Conservation (phyloP, 345 rosid genomes). For the Raphanus sativus region DNA sequence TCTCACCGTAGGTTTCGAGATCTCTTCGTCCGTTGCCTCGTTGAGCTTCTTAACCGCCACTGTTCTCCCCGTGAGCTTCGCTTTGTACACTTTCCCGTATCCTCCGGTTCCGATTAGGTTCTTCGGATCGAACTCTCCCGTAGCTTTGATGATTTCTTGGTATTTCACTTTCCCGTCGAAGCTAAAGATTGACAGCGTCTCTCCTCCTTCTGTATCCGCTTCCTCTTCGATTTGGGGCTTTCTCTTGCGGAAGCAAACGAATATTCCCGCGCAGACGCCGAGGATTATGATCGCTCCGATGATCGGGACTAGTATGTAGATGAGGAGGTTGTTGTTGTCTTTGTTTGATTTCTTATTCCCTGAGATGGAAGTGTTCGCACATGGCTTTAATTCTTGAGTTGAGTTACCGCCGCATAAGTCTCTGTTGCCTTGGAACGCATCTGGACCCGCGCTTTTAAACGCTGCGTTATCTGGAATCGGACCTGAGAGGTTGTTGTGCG, state of each 20-base stretch:
- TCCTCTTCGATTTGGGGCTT: constrained; percentile 14
- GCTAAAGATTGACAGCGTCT: constrained; percentile 39
- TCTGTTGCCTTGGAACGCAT: constrained; percentile 38
- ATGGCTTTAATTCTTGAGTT: constrained; percentile 32
- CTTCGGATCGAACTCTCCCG: constrained; percentile 40
- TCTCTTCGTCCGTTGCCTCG: constrained; percentile 30
- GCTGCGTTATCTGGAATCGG: constrained; percentile 42
- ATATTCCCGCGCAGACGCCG: constrained; percentile 26
- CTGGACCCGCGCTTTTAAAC: constrained; percentile 29
- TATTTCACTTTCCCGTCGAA: constrained; percentile 39
- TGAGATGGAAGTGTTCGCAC: constrained; percentile 1
- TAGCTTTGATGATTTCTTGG: constrained; percentile 43
- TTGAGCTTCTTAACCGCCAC: constrained; percentile 45
- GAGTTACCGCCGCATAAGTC: constrained; percentile 43
- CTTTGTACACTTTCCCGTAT: constrained; percentile 46
- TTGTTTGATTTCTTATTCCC: constrained; percentile 24
- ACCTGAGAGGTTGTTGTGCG: constrained; percentile 44
- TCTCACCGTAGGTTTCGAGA: constrained; percentile 29
- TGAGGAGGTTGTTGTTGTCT: constrained; percentile 18
- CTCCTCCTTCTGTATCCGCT: constrained; percentile 18
- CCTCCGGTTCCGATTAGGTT: constrained; percentile 46
- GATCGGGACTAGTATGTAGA: constrained; percentile 33
- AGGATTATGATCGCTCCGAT: constrained; percentile 32
- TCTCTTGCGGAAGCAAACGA: constrained; percentile 33
- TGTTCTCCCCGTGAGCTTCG: constrained; percentile 20